Evolutionary conservation across 495 filamentous ascomycete species (phyloP), one percentile per base, ranked within the genome.

Genomic region (Xylaria palmicola): DNA sequence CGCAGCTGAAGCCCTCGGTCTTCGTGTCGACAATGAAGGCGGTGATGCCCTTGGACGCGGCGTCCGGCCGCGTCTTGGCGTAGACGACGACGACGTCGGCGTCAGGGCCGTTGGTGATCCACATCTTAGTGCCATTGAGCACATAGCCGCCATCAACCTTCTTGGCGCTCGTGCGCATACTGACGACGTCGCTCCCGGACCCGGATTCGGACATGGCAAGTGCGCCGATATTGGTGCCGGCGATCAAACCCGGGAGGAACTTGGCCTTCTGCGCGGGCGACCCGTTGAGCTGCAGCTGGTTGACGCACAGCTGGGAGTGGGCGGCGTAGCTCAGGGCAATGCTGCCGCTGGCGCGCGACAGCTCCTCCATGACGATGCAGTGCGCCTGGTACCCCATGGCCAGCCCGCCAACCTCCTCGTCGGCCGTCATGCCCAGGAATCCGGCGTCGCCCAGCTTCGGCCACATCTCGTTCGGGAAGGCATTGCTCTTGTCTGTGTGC

Each of bases 31-130:
- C 89, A 45, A 98, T 80, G 75, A 97, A 97, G 39, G 93, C 94
- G 0, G 93, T 95, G 74, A 98, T 96, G 45, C 95, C 95, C 75
- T 94, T 96, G 62, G 88, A 90, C 19, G 81, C 93, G 55, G 80
- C 84, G 9, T 87, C 81, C 17, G 93, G 93, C 41, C 85, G 83
- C 6, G 95, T 97, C 78, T 98, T 98, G 19, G 94, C 94, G 74
- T 98, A 98, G 20, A 98, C 92, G 49, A 98, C 83, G 13, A 98
- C 83, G 27, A 86, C 79, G 72, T 96, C 85, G 41, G 93, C 94
- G 66, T 98, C 95, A 15, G 94, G 94, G 13, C 94, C 94, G 69
- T 98, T 98, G 27, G 94, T 98, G 63, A 98, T 98, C 94, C 94
- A 98, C 94, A 98, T 98, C 82, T 98, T 98, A 22, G 90, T 90